Base-by-base conservation (phyloP, 2,329 filamentous ascomycete species). In the Lachnellula arida region DNA sequence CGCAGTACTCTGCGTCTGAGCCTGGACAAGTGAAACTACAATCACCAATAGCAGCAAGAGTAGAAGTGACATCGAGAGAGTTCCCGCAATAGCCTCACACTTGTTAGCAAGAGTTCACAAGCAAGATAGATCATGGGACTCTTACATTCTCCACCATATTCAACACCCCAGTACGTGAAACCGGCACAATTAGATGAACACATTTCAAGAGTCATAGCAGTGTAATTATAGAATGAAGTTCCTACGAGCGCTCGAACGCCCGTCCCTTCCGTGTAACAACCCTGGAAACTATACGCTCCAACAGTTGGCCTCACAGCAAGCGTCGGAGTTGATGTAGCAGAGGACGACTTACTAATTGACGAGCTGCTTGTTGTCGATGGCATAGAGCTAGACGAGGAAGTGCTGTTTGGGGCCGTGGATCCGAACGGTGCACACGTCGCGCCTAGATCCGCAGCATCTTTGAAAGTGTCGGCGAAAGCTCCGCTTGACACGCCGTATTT, bases 401-500 rank as follows among this genome's bases (percentile, higher is more conserved):
- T 61, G 32, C 34, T 56, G 15, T 43, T 53, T 25, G 55, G 53
- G 14, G 35, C 37, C 9, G 52, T 19, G 2, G 60, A 44, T n/a
- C 47, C 55, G 2, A 79, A 78, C 5, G 66, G 28, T 5, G 62
- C 62, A 58, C 80, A 82, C 2, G 71, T 75, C 8, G 73, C 75
- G 2, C 72, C 74, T 12, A 82, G 60, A 9, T 71, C 70, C 25
- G 72, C 71, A 15, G 74, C 74, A 25, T 74, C 71, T 62, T 79
- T 81, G 70, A 82, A 82, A 46, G 69, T 70, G 58, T 81, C 79
- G 5, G 68, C 68, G 54, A 72, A 66, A 12, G 55, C 23, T 3
- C 66, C 66, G 48, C 60, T 61, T 3, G 52, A 55, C 15, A 67
- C 64, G 46, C 62, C 62, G 46, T 61, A 68, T 48, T 65, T 65